Base-by-base conservation (phyloP, 768 basidiomycete species). In the Termitomyces sp. region DNA sequence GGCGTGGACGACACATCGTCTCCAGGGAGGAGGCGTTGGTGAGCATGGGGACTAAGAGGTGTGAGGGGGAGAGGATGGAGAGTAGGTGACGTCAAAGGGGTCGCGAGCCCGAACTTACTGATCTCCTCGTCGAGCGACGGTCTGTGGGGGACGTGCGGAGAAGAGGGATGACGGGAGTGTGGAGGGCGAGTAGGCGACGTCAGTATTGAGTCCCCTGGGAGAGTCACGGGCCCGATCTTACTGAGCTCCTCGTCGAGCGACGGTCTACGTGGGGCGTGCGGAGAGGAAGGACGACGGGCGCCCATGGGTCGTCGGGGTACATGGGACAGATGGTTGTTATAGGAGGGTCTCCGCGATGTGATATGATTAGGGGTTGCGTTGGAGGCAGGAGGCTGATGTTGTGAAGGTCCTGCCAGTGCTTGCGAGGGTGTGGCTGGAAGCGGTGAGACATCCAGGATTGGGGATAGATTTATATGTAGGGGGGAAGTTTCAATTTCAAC, bases 1-100 rank as follows among this genome's bases (percentile, higher is more conserved):
- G 58, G 55, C 5, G 45, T 55, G 11, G 56, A 9, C 15, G 50
- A 37, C 8, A 49, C 43, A 28, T 67, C 63, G 26, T 62, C 63
- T 1, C 21, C 17, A 4, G 52, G 62, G 2, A 55, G 55, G 4
- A 58, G 40, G 30, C 62, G 64, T 17, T 48, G 50, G 52, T 59
- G 63, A 21, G 58, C 28, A 1, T 41, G 21, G 4, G 33, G 48
- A 7, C 33, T 37, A 12, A 58, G 49, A 6, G 59, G 60, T 11
- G 50, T 54, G 11, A 54, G 59, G 15, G 28, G 23, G 55, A 19
- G 8, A 3, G 35, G 52, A 26, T 40, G 54, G 58, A 35, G 63
- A 38, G 47, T 45, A 28, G 46, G 55, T 26, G 62, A 62, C 23
- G 17, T 33, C n/a, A 52, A 54, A 26, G 40, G 57, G 17, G 51